Evolutionary conservation across 1,284 basidiomycete species (phyloP), one percentile per base, ranked within the genome.

Genomic region (Ceratobasidium sp.): DNA sequence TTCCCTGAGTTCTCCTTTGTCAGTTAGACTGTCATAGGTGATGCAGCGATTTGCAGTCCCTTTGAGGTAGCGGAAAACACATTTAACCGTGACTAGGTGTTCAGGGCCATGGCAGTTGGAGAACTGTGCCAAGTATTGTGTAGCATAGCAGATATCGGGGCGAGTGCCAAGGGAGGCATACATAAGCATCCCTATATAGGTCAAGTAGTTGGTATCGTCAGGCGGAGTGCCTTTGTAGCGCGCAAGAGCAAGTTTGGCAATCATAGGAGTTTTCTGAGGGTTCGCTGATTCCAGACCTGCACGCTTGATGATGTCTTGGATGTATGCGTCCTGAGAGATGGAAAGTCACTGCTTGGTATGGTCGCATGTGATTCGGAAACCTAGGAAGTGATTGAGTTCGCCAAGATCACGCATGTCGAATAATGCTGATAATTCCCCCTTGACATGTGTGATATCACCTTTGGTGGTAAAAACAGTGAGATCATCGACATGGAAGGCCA

Each of bases 401-500:
- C 59, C 59, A 16, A 61, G 30, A 11, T 61, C 40, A 4, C 21
- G 59, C 59, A 61, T 61, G 59, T 61, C 23, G 18, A 46, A 61
- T 61, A 61, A 30, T 0, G 11, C 25, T 11, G 14, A n/a, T 61
- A 59, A 25, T 16, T 59, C 56, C 56, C 56, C 56, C 56, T 59
- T 59, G 56, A 59, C 56, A 16, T 59, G 59, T 7, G 23, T 23
- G 30, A 42, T 7, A 42, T 46, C 21, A 1, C 59, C 59, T 61
- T 46, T 61, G 0, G 40, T 21, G n/a, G 59, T 61, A 44, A 61
- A 44, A 12, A 61, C 18, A 1, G 59, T 40, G 38, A 61, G 21
- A 44, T 61, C 59, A 21, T 61, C 59, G 30, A 61, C 40, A 44
- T 62, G 44, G 14, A 62, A 38, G 7, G 60, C 60, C 23, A 62